Evolutionary conservation across 1,139 yeast genomes (phyloP).

Genomic region (Taphrina communis): DNA sequence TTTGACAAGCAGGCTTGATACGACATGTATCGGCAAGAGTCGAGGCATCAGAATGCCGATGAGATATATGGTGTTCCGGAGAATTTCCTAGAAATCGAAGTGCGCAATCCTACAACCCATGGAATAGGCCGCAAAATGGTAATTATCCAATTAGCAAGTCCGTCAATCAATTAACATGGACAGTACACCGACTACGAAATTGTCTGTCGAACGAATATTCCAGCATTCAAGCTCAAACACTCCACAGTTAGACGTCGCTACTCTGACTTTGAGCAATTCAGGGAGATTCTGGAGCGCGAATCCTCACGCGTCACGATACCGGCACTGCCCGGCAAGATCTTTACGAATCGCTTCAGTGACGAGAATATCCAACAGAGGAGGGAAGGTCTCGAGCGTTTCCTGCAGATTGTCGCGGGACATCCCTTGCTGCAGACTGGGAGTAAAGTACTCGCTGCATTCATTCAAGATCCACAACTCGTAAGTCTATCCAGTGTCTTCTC

Average conservation of each 20-base stretch:
- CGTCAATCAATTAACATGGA: not conserved
- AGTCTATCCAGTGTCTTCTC: not conserved
- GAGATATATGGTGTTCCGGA: constrained; percentile 95
- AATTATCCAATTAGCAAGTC: not conserved
- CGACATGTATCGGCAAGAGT: constrained; percentile 40
- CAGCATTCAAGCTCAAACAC: constrained; percentile 73
- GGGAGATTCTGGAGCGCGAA: constrained; percentile 75
- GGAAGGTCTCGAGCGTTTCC: constrained; percentile 79
- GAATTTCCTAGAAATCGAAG: constrained; percentile 90
- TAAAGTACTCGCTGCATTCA: constrained; percentile 77
- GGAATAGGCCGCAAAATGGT: constrained; percentile 62
- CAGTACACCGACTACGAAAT: constrained; percentile 92
- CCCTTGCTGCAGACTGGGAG: constrained; percentile 91
- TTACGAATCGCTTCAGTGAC: constrained; percentile 76
- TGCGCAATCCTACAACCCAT: constrained; percentile 78
- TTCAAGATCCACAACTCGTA: constrained; percentile 85
- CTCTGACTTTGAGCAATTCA: constrained; percentile 84
- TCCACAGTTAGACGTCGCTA: constrained; percentile 83
- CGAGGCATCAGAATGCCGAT: constrained; percentile 66
- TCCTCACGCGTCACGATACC: constrained; percentile 82
- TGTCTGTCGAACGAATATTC: constrained; percentile 70
- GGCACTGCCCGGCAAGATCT: constrained; percentile 82
- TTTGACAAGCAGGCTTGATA: not conserved
- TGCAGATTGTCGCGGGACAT: constrained; percentile 85
- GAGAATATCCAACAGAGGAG: constrained; percentile 84